Percentiles rank a stretch among this genome's conserved stretches.
Evolutionary conservation across 495 filamentous ascomycete genomes (phyloP).

Genomic region (Lasiosphaeris hirsuta): DNA sequence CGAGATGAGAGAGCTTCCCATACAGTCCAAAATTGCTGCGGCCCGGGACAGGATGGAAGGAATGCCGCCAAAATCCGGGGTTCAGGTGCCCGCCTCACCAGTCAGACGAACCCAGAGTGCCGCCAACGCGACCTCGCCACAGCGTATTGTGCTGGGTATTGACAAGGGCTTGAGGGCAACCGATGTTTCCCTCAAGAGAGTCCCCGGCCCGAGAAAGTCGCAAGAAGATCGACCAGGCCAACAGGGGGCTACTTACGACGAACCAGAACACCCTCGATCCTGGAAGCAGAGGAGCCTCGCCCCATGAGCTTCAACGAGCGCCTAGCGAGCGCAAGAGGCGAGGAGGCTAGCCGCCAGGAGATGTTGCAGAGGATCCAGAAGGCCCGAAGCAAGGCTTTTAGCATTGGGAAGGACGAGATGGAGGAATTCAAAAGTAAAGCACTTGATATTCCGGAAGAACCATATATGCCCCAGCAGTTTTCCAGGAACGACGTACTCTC

Average conservation of each 20-base stretch:
- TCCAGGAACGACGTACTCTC: conserved; percentile 64
- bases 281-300: conserved; percentile 32
- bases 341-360: conserved; percentile 56
- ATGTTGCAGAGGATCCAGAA: conserved; percentile 52
- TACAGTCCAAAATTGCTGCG: conserved; percentile 25
- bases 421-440: conserved; percentile 62
- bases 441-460: conserved; percentile 48
- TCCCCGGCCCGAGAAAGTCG: conserved; percentile 47
- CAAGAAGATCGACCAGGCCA: conserved; percentile 24
- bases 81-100: conserved; percentile 84
- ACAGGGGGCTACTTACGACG: conserved; percentile 42
- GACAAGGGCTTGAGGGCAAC: conserved; percentile 80
- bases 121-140: conserved; percentile 62
- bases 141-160: conserved; percentile 78
- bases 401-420: conserved; percentile 61
- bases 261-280: conserved; percentile 31
- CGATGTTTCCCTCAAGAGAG: conserved; percentile 81
- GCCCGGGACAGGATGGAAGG: conserved; percentile 31
- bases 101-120: conserved; percentile 47
- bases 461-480: conserved; percentile 49
- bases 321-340: conserved; percentile 63
- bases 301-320: conserved; percentile 82
- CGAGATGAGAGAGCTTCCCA: conserved; percentile 19
- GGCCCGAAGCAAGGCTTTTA: conserved; percentile 67
- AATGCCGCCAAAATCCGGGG: conserved; percentile 39